Evolutionary conservation across 2,329 filamentous ascomycete genomes (phyloP), one percentile per base, ranked within the genome.

Genomic region (Diaporthe caulivora): DNA sequence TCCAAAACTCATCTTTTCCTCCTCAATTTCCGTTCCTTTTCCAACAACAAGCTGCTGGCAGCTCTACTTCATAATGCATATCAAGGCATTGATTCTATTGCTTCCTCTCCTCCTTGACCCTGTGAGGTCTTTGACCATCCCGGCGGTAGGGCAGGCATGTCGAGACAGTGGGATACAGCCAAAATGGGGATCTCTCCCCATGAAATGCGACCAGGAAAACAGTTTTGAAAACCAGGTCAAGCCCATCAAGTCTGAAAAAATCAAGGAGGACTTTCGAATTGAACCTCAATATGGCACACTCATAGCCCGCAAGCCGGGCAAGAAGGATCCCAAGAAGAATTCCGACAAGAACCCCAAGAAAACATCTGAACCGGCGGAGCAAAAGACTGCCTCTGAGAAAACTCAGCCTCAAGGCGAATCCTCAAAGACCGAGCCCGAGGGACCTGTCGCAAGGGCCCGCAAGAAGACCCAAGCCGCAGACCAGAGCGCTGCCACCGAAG

Each of bases 31-130:
- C n/a, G n/a, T n/a, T n/a, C n/a, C n/a, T n/a, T n/a, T n/a, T n/a
- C n/a, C n/a, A n/a, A n/a, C n/a, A n/a, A n/a, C n/a, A n/a, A 53
- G 49, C 49, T 53, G 49, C 49, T 53, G 49, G 49, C 49, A 53
- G 49, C 49, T 29, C 17, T 29, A 1, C 13, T 29, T 53, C 1
- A 53, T 29, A 6, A 53, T 53, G 49, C 5, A 53, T 26, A 53
- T 53, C 24, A 53, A 53, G 24, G 13, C 49, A 15, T 29, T 53
- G 24, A 3, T 53, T 15, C n/a, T 53, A 3, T 29, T 53, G n/a
- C n/a, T 53, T 24, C 49, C 49, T 53, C 24, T 53, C 24, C 49
- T 53, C 1, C 49, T 53, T 17, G 13, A 53, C 24, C 49, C 24
- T 26, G 24, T 13, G 24, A 53, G 49, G n/a, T 53, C 49, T 17